Conservation (phyloP, 768 basidiomycete genomes). For the Leccinum truebloodii region DNA sequence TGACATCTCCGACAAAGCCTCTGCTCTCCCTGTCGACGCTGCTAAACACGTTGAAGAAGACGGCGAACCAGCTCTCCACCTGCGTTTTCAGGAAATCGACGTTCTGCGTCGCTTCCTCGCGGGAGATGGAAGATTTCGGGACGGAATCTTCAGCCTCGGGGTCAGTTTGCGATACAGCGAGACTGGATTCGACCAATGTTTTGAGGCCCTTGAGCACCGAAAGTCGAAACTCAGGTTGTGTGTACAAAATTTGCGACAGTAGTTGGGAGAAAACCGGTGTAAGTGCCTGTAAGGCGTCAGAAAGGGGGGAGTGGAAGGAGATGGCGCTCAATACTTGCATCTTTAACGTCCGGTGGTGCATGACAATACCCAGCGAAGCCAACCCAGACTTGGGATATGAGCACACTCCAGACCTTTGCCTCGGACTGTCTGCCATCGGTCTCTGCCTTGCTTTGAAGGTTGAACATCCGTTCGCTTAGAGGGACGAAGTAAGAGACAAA, state of each 20-base stretch:
- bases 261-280: constrained; percentile 79
- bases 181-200: constrained; percentile 79
- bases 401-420: constrained; percentile 93
- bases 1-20: constrained; percentile 83
- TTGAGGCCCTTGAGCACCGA: constrained; percentile 82
- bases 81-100: constrained; percentile 72
- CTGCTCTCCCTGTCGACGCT: constrained; percentile 74
- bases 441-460: constrained; percentile 80
- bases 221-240: constrained; percentile 80
- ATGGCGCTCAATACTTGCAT: constrained; percentile 43
- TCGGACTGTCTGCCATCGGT: constrained; percentile 73
- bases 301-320: not conserved
- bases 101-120: constrained; percentile 63
- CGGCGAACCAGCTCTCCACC: constrained; percentile 90
- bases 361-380: constrained; percentile 91
- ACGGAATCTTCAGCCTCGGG: constrained; percentile 29
- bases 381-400: constrained; percentile 92
- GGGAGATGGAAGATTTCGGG: constrained; percentile 42
- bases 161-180: constrained; percentile 44
- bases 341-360: constrained; percentile 69
- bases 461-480: constrained; percentile 90
- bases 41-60: constrained; percentile 96
- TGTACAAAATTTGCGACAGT: constrained; percentile 92
- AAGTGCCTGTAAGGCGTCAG: constrained; percentile 54
- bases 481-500: constrained; percentile 93